Conservation (phyloP, 306 rosid species). For the Quercus ilex region DNA sequence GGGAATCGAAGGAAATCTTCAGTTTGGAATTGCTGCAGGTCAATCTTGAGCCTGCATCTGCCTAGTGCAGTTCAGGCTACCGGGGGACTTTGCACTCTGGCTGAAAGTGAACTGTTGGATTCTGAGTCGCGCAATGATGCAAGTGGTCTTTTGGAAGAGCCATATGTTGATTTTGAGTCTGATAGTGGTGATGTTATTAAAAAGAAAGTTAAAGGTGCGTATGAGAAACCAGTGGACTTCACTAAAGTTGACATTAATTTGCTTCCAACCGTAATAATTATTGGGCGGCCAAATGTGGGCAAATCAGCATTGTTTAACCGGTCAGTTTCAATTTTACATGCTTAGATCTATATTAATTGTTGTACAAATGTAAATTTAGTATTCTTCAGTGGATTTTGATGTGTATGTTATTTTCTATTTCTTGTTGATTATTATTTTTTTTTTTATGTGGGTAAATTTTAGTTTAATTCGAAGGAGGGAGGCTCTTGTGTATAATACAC, state of each 20-base stretch:
- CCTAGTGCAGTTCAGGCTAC: not conserved
- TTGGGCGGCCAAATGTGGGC: slow-evolving; percentile 79
- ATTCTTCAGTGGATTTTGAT: not conserved
- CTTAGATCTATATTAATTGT: not conserved
- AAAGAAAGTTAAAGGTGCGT: not conserved
- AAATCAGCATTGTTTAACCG: slow-evolving; percentile 73
- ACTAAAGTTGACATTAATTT: slow-evolving; percentile 46
- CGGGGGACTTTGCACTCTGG: slow-evolving; percentile 14
- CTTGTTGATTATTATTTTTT: not conserved
- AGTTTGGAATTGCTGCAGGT: not conserved
- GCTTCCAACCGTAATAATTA: slow-evolving; percentile 57
- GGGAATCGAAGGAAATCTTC: not conserved
- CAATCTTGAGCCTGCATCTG: not conserved
- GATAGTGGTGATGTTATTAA: not conserved
- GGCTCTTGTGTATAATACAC: slow-evolving; percentile 93
- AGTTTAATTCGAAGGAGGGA: slow-evolving; percentile 88
- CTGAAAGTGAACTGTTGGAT: slow-evolving; percentile 13
- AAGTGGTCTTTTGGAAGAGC: not conserved
- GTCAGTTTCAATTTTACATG: slow-evolving; percentile 24
- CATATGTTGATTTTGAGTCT: slow-evolving; percentile 1
- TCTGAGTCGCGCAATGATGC: not conserved
- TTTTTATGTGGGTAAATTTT: not conserved
- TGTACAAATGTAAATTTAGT: not conserved
- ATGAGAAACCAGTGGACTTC: slow-evolving; percentile 45
- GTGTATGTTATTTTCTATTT: not conserved